Conservation (phyloP, 2,329 filamentous ascomycete species). For the Penicillium brevicompactum region DNA sequence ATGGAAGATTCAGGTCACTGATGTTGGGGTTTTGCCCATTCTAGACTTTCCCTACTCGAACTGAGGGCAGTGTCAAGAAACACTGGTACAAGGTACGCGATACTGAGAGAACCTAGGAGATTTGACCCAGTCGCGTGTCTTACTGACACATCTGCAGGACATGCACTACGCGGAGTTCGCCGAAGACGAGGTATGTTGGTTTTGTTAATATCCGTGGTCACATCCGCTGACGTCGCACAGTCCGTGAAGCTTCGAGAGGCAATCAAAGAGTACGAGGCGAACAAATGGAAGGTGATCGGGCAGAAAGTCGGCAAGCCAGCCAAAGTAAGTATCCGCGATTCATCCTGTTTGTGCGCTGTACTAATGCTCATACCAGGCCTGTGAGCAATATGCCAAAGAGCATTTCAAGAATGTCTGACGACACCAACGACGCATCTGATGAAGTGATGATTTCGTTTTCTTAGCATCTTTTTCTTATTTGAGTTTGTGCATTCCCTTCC, state of each 20-base stretch:
- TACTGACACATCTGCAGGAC: slow-evolving; percentile 61
- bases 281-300: slow-evolving; percentile 98
- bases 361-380: slow-evolving; percentile 58
- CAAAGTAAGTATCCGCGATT: slow-evolving; percentile 61
- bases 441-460: slow-evolving; percentile 35
- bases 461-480: slow-evolving; percentile 24
- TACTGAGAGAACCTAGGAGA: background rate
- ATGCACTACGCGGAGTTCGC: slow-evolving; percentile 99
- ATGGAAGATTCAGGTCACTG: slow-evolving; percentile 3
- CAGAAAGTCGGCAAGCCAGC: slow-evolving; percentile 97
- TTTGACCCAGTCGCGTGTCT: background rate
- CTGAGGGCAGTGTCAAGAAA: slow-evolving; percentile 98
- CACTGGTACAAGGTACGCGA: slow-evolving; percentile 92
- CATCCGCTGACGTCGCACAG: slow-evolving; percentile 28
- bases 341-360: slow-evolving; percentile 13
- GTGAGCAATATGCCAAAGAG: slow-evolving; percentile 94
- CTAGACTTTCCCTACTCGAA: slow-evolving; percentile 86
- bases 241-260: slow-evolving; percentile 70
- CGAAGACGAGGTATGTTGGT: slow-evolving; percentile 77
- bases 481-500: slow-evolving; percentile 26
- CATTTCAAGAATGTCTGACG: slow-evolving; percentile 65
- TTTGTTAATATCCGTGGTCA: slow-evolving; percentile 8
- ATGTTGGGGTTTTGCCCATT: slow-evolving; percentile 1
- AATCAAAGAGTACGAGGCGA: slow-evolving; percentile 98
- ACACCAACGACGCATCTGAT: slow-evolving; percentile 30